Evolutionary conservation across 257 asterid genomes (phyloP), one percentile per base, ranked within the genome.

Genomic region (Knoxia roxburghii): DNA sequence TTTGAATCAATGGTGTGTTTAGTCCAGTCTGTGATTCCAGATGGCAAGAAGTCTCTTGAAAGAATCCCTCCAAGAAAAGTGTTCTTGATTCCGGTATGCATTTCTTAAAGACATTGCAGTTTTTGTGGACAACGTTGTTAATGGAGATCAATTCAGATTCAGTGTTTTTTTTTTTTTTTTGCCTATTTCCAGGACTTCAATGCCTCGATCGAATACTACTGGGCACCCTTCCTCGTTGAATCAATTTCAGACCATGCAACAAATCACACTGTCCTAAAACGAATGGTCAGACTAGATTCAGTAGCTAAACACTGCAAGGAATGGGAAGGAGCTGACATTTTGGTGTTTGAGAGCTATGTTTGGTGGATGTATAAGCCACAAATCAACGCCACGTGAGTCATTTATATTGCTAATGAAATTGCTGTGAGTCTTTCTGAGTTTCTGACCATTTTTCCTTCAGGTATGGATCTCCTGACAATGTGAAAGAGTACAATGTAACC

Each of bases 321-420:
- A 55, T 93, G 99, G 99, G 80, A 80, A 67, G 85, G 85, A 62
- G 97, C 76, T 15, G 84, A 93, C 65, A 65, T 93, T 61, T 71
- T 93, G 84, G 77, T 88, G 33, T 93, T 93, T 61, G 95, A 88
- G 81, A 93, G 95, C 54, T 93, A 90, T 26, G 91, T 93, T 23
- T 93, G 99, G 99, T 93, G 99, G 99, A 93, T 93, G 96, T 70
- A 84, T 76, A 85, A 79, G 66, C 99, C 90, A 39, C 79, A 76
- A 2, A 88, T 86, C 65, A 88, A 88, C n/a, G 96, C 95, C 45
- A 86, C 88, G 96, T 92, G 67, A 77, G 84, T 49, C 54, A 29
- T 7, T 57, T 24, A 48, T 30, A 57, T 14, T 62, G 27, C 45
- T n/a, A 29, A 4, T 17, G 10, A 9, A 46, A 0, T 30, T 30